Percentiles rank a stretch among this genome's conserved stretches.
Evolutionary conservation across 1,284 basidiomycete genomes (phyloP).

Genomic region (Acaromyces ingoldii): DNA sequence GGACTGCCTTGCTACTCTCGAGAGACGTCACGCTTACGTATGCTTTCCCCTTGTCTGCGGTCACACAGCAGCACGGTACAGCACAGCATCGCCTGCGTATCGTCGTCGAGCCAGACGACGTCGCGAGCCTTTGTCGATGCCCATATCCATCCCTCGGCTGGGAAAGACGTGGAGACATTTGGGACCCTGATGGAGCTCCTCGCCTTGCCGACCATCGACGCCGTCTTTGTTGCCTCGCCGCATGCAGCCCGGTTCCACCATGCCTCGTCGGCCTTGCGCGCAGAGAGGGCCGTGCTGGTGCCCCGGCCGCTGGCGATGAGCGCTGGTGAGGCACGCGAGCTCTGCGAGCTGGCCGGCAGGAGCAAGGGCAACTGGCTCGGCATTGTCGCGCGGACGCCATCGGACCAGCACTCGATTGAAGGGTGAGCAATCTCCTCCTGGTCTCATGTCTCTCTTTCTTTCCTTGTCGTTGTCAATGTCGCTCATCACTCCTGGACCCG

Average conservation of each 20-base stretch:
- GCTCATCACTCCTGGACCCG: too few species aligned
- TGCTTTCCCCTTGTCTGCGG: too few species aligned
- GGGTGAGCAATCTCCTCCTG: too few species aligned
- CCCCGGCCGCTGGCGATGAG: not conserved
- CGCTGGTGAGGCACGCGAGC: not conserved
- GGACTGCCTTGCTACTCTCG: too few species aligned
- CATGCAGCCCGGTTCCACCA: not conserved
- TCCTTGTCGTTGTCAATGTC: too few species aligned
- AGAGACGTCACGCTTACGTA: too few species aligned
- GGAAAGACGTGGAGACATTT: not conserved
- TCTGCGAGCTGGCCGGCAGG: slow-evolving; percentile 6
- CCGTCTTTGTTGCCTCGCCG: slow-evolving; percentile 1
- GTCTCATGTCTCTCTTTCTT: too few species aligned
- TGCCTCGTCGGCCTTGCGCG: slow-evolving; percentile 6
- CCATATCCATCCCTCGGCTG: not conserved
- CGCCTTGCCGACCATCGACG: slow-evolving; percentile 4
- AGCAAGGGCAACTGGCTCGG: slow-evolving; percentile 30
- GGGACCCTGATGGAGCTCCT: not conserved
- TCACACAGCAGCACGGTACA: too few species aligned
- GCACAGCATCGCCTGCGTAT: not conserved
- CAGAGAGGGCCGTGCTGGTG: slow-evolving; percentile 6
- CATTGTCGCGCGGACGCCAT: slow-evolving; percentile 11
- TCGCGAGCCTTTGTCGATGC: slow-evolving; percentile 5
- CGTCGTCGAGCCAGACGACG: not conserved
- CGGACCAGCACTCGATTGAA: too few species aligned